Evolutionary conservation across 1,284 basidiomycete genomes (phyloP), one percentile per base, ranked within the genome.

Genomic region (Ceratobasidium sp.): DNA sequence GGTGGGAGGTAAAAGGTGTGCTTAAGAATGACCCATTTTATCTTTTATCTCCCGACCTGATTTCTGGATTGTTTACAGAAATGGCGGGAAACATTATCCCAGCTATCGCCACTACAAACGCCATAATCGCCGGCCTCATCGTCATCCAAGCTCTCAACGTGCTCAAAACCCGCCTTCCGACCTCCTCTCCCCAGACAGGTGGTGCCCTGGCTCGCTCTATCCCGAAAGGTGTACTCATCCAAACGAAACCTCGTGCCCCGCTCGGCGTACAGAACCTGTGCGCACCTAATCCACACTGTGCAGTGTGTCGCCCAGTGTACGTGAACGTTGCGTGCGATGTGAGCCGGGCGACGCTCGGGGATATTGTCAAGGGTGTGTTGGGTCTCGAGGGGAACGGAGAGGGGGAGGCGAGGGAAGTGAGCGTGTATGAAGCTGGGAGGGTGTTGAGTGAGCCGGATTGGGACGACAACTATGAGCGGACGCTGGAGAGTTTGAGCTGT

Each of bases 81-180:
- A 98, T 98, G 94, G 98, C 98, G 0, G 97, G 98, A 13, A 99
- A 99, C 83, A 99, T 99, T 80, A 98, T 98, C 75, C 98, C 98
- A 0, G 98, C 98, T 1, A 98, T 99, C 77, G 98, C 98, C 1
- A 98, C 98, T 0, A 99, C 98, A 8, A 99, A 99, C 81, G 98
- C 98, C 14, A 94, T 99, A 81, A 90, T 98, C 76, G 93, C 98
- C 0, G 98, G 96, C 0, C 84, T 98, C 43, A 94, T 98, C 77
- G 95, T 98, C 18, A 86, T 98, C 59, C 96, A 98, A 82, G 93
- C 96, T 0, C 82, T 98, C 14, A 90, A 95, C 73, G 85, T 98
- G 32, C 85, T 98, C 43, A 67, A 87, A 87, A 76, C 85, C 88
- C 2, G 87, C 89, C 78, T 46, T 63, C 41, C 58, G 63, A 57